Percentiles rank a stretch among this genome's conserved stretches.
Evolutionary conservation across 345 rosid species (phyloP).

Genomic region (Passiflora organensis): DNA sequence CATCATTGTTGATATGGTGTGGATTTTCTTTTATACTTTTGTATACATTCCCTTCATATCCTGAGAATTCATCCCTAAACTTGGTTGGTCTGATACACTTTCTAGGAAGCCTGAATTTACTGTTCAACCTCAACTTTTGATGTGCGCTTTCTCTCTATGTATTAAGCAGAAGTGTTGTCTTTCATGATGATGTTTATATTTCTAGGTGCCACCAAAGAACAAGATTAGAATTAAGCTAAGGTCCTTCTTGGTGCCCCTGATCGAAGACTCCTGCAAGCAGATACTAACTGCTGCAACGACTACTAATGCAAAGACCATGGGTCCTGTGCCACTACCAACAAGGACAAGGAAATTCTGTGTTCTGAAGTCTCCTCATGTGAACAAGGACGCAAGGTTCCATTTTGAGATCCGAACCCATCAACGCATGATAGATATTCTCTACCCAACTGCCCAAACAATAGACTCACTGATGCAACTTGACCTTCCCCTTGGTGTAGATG

Average conservation of each 20-base stretch:
- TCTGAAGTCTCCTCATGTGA: constrained; percentile 97
- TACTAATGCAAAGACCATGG: constrained; percentile 91
- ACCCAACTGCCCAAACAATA: constrained; percentile 94
- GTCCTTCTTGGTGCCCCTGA: constrained; percentile 87
- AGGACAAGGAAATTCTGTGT: constrained; percentile 88
- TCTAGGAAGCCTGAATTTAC: no score
- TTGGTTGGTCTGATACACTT: background rate
- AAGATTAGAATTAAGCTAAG: constrained; percentile 92
- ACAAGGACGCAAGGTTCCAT: constrained; percentile 97
- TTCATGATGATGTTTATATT: constrained; percentile 8
- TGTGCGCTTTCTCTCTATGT: background rate
- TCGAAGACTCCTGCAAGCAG: constrained; percentile 97
- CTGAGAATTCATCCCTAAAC: no score
- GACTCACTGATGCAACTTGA: constrained; percentile 98
- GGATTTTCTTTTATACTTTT: no score
- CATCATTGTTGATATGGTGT: no score
- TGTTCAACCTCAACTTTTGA: background rate
- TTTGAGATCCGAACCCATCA: constrained; percentile 95
- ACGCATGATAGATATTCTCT: constrained; percentile 81
- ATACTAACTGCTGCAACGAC: constrained; percentile 82
- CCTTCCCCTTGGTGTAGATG: constrained; percentile 96
- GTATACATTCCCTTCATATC: no score
- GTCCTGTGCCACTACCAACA: constrained; percentile 92
- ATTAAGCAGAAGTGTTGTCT: constrained; percentile 4
- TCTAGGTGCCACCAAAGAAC: constrained; percentile 88